These are phyloP conservation scores for Penicillium psychrofluorescens DNA, from an alignment of 495 filamentous ascomycete genomes.

Conservation along the genomic window DNA sequence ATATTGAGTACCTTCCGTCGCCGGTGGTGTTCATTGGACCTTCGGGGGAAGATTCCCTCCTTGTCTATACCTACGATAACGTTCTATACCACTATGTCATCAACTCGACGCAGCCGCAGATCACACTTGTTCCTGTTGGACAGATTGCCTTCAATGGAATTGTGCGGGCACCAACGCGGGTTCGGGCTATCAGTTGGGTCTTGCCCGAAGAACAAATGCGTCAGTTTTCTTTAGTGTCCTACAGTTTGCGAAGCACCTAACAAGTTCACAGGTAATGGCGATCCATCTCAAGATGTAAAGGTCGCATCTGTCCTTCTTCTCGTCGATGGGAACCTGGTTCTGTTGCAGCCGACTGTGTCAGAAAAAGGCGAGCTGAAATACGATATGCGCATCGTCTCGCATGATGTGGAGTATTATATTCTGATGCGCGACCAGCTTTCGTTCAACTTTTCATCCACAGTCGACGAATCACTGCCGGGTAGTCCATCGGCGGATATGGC, in stretches of 20 bases:
- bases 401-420: conserved; percentile 91
- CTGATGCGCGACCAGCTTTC: conserved; percentile 81
- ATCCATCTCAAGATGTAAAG: conserved; percentile 94
- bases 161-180: conserved; percentile 84
- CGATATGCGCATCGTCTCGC: conserved; percentile 93
- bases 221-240: conserved; percentile 24
- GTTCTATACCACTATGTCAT: conserved; percentile 93
- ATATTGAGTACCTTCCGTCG: conserved; percentile 68
- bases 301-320: conserved; percentile 89
- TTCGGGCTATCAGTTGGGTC: conserved; percentile 92
- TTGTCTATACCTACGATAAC: conserved; percentile 97
- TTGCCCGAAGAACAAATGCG: conserved; percentile 84
- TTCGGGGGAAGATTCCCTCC: conserved; percentile 86
- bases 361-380: conserved; percentile 81
- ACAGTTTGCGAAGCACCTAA: conserved; percentile 8
- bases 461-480: conserved; percentile 39
- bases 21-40: conserved; percentile 80
- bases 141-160: conserved; percentile 97
- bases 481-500: conserved; percentile 45
- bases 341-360: conserved; percentile 76
- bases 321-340: conserved; percentile 91
- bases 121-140: conserved; percentile 83
- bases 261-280: conserved; percentile 58
- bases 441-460: conserved; percentile 32
- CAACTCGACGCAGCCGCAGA: conserved; percentile 54